Evolutionary conservation across 768 basidiomycete genomes (phyloP).

Genomic region (Astraeus odoratus): DNA sequence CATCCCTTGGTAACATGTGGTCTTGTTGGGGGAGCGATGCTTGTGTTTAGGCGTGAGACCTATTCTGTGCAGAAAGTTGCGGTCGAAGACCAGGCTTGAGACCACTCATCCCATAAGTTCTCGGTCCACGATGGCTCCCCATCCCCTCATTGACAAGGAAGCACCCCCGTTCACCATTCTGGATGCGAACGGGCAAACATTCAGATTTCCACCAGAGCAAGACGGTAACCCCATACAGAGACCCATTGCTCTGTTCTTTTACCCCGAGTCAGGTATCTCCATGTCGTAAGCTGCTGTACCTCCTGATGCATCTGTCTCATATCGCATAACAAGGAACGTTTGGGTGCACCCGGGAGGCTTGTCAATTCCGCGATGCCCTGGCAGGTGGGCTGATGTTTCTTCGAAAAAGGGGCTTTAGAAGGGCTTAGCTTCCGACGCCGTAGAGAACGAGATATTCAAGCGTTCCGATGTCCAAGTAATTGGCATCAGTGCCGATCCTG

Average conservation of each 20-base stretch:
- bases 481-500: slow-evolving; percentile 68
- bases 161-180: slow-evolving; percentile 64
- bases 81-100: too few relatives aligned
- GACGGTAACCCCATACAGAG: slow-evolving; percentile 30
- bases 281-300: slow-evolving; percentile 3
- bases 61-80: too few relatives aligned
- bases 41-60: too few relatives aligned
- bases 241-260: slow-evolving; percentile 75
- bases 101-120: too few relatives aligned
- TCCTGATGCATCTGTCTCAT: neutral
- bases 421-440: too few relatives aligned
- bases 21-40: too few relatives aligned
- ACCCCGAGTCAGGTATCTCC: slow-evolving; percentile 56
- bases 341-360: slow-evolving; percentile 79
- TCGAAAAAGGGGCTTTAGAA: neutral
- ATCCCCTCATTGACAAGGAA: slow-evolving; percentile 51
- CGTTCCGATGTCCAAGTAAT: slow-evolving; percentile 57
- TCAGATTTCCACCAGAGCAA: slow-evolving; percentile 52
- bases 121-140: slow-evolving; percentile 32
- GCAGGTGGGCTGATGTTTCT: slow-evolving; percentile 37
- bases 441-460: slow-evolving; percentile 63
- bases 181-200: slow-evolving; percentile 55
- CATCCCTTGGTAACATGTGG: too few relatives aligned
- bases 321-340: slow-evolving; percentile 44
- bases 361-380: slow-evolving; percentile 75